phyloP scores from a whole-genome alignment of 106 monocot species.

The Dendrobium officinale region DNA sequence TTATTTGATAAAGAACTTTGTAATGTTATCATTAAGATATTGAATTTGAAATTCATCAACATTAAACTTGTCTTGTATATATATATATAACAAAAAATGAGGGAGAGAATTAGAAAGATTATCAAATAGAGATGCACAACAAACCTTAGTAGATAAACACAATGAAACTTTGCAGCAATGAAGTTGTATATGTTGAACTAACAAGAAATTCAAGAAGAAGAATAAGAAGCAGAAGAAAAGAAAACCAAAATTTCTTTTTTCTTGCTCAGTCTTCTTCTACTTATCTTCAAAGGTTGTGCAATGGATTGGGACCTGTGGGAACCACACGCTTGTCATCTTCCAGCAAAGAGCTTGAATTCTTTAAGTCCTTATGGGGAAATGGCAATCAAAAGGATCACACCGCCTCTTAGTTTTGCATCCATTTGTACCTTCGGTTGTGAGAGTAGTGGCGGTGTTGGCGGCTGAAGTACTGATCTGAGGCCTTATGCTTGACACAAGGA shows the following conservation, averaged over 20 bases:
- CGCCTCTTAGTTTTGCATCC: background rate
- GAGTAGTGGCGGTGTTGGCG: background rate
- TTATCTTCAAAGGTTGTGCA: slow-evolving; percentile 15
- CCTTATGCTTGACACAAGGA: background rate
- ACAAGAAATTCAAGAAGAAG: slow-evolving; percentile 4
- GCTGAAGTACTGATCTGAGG: background rate
- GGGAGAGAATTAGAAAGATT: background rate
- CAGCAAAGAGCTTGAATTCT: background rate
- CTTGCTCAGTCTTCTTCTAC: background rate
- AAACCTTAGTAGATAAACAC: background rate
- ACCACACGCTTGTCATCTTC: slow-evolving; percentile 12
- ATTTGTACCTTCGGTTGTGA: background rate
- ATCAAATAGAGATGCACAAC: background rate
- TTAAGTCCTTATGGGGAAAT: background rate
- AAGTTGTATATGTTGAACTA: background rate
- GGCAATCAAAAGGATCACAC: background rate
- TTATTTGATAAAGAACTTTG: background rate
- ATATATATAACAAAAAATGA: too few relatives aligned
- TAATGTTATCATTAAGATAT: too few relatives aligned
- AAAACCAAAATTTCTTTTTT: background rate
- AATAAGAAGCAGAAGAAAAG: background rate
- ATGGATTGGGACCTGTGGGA: slow-evolving; percentile 20
- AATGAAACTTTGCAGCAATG: background rate
- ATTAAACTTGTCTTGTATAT: too few relatives aligned
- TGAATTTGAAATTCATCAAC: too few relatives aligned